Base-by-base conservation (phyloP, 257 asterid species). In the Agastache rugosa region DNA sequence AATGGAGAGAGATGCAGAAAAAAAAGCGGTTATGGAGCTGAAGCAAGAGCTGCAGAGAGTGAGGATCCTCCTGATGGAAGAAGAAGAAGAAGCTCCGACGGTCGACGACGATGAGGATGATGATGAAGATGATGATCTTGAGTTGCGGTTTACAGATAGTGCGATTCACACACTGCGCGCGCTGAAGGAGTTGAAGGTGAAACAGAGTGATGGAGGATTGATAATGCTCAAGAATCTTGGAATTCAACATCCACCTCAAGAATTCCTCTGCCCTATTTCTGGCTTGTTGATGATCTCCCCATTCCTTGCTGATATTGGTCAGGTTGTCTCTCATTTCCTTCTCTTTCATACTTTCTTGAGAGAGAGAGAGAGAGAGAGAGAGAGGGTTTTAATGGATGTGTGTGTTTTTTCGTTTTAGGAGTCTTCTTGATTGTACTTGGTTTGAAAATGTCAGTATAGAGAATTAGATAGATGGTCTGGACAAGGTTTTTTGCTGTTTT, bases 161-260 rank as follows among this genome's bases (percentile, higher is more conserved):
- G 87, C 85, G 54, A 82, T 83, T 74, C 74, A 73, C 37, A 41
- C 72, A 34, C 61, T 86, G 55, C 35, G 29, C 48, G 82, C 81
- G 39, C 61, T 88, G 6, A 78, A 75, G 65, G 83, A 72, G 1
- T 76, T 78, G 61, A 81, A 70, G 80, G 77, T 70, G 64, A 59
- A 54, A 2, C 39, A 22, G 15, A 66, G 8, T 23, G 65, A 42
- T 63, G 65, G 53, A 27, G 53, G 69, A 6, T 67, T 55, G 22
- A 20, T 5, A 1, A 23, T 3, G 11, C 29, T 42, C 19, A 27
- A 67, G 55, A 11, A 37, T 41, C 66, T 69, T 20, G 71, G 42
- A 29, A 61, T 68, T 62, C 70, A 19, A 19, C 60, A 10, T 2
- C 60, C 60, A 3, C 60, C 29, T 53, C 4, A 8, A 17, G 29